phyloP scores from a whole-genome alignment of 306 rosid genomes.

The Rosa rugosa region DNA sequence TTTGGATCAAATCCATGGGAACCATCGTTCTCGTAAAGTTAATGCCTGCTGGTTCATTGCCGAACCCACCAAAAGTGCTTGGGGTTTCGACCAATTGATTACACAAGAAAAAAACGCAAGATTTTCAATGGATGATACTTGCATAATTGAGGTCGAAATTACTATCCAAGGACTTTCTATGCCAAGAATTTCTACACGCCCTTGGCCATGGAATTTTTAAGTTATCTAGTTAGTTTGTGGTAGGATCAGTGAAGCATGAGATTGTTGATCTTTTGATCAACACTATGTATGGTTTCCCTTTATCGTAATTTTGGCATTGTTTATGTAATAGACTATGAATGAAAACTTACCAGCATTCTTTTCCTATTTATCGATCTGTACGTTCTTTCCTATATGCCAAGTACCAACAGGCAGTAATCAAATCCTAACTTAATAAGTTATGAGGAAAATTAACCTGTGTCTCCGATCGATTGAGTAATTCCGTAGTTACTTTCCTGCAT shows the following conservation, averaged over 20 bases:
- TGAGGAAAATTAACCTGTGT: no score
- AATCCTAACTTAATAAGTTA: no score
- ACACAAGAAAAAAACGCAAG: not conserved
- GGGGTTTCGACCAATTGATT: not conserved
- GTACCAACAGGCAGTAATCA: no score
- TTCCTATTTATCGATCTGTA: no score
- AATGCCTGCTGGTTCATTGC: not conserved
- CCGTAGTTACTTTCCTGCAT: no score
- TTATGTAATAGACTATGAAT: no score
- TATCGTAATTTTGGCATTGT: no score
- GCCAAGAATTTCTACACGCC: not conserved
- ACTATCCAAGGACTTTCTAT: not conserved
- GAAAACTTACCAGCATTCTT: no score
- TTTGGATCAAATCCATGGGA: not conserved
- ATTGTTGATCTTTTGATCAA: not conserved
- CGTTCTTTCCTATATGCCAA: no score
- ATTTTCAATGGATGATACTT: not conserved
- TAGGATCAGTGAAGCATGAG: not conserved
- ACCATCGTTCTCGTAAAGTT: not conserved
- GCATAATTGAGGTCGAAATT: not conserved
- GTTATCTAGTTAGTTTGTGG: not conserved
- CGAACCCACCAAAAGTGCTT: not conserved
- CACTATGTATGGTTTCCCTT: no score
- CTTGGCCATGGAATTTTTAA: not conserved
- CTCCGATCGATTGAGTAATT: no score